These are phyloP conservation scores for Musa itinerans DNA, from an alignment of 176 grass and related monocot genomes.

Conservation along the genomic window DNA sequence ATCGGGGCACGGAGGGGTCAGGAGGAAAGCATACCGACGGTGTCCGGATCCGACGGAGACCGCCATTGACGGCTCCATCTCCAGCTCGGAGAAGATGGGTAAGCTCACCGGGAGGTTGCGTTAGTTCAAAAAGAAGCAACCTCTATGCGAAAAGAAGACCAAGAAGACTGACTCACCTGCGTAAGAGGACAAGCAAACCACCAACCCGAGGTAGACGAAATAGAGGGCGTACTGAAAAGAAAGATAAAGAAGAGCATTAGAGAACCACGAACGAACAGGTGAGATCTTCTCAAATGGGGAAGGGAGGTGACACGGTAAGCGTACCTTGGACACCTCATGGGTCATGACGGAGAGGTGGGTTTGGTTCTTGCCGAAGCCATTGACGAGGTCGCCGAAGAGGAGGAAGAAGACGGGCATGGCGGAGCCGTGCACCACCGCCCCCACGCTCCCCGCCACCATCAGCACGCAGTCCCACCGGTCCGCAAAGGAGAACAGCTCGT, in stretches of 20 bases:
- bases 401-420: slow-evolving; percentile 99
- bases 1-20: not conserved
- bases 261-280: not conserved
- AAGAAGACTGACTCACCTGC: slow-evolving; percentile 34
- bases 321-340: slow-evolving; percentile 95
- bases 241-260: not conserved
- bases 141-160: not conserved
- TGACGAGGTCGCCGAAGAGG: slow-evolving; percentile 93
- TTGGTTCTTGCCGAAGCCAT: slow-evolving; percentile 96
- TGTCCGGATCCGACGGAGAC: not conserved
- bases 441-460: slow-evolving; percentile 62
- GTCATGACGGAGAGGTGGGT: slow-evolving; percentile 79
- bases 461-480: slow-evolving; percentile 70
- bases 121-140: slow-evolving; percentile 7
- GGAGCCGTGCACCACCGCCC: slow-evolving; percentile 77
- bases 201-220: slow-evolving; percentile 92
- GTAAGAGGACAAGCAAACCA: slow-evolving; percentile 85
- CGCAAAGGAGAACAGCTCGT: slow-evolving; percentile 80
- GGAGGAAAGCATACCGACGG: not conserved
- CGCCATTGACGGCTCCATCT: not conserved
- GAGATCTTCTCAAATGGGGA: not conserved
- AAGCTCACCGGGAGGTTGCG: not conserved
- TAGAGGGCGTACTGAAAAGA: slow-evolving; percentile 74
- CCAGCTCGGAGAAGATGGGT: slow-evolving; percentile 4
- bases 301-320: not conserved